Evolutionary conservation across 164 flowering plant species (phyloP).

Genomic region (Magnolia kwangsiensis): DNA sequence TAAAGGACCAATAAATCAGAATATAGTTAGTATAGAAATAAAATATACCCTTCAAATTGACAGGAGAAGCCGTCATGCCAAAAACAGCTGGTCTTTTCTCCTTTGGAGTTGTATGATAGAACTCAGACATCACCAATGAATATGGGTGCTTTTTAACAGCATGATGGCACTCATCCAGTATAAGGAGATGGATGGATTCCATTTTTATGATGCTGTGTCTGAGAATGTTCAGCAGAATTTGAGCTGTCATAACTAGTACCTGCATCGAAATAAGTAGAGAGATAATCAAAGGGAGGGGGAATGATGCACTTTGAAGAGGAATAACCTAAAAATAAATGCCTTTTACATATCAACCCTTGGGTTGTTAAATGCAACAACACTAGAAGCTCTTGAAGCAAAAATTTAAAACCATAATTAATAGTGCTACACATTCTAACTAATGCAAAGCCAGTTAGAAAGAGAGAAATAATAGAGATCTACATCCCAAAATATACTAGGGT

Average conservation of each 20-base stretch:
- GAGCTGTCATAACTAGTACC: constrained; percentile 99
- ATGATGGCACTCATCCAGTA: constrained; percentile 97
- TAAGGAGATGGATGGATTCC: constrained; percentile 89
- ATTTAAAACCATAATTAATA: not conserved
- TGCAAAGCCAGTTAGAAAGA: not conserved
- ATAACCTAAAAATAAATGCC: not conserved
- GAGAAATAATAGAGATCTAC: not conserved
- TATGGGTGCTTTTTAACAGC: constrained; percentile 99
- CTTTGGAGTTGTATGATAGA: constrained; percentile 89
- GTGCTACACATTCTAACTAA: not conserved
- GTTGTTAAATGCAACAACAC: not conserved
- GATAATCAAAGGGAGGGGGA: not conserved
- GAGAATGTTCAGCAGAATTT: constrained; percentile 90
- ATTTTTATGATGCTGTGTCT: constrained; percentile 96
- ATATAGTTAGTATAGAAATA: not conserved
- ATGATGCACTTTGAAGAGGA: not conserved
- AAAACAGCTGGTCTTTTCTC: constrained; percentile 93
- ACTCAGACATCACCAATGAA: constrained; percentile 97
- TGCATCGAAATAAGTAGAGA: constrained; percentile 27
- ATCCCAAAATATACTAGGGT: not conserved
- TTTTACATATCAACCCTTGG: not conserved
- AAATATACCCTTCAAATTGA: constrained; percentile 78
- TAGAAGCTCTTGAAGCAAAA: not conserved
- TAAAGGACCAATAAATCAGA: not conserved
- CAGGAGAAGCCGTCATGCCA: constrained; percentile 99